Evolutionary conservation across 179 eudicot species (phyloP).

Genomic region (Silene coronaria): DNA sequence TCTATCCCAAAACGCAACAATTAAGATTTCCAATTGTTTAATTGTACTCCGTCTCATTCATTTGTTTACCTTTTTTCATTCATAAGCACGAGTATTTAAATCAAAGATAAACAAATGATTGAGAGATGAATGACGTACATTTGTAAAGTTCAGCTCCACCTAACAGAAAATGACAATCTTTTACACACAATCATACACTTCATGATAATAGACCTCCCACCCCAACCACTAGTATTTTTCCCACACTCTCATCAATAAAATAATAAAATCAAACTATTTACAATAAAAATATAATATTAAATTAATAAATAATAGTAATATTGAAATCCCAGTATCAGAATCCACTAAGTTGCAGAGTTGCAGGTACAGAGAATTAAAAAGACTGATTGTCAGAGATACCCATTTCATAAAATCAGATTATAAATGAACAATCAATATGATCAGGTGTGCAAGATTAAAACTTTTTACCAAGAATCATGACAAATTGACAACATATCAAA

Average conservation of each 20-base stretch:
- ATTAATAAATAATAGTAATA: not conserved
- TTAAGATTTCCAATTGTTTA: not conserved
- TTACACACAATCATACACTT: not conserved
- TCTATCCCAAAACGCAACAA: constrained; percentile 14
- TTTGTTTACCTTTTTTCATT: not conserved
- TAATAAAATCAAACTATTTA: not conserved
- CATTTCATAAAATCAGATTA: constrained; percentile 15
- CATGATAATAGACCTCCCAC: constrained; percentile 2
- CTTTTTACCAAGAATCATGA: not conserved
- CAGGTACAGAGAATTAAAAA: constrained; percentile 13
- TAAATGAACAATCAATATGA: constrained; percentile 4
- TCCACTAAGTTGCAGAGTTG: constrained; percentile 22
- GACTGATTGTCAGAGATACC: constrained; percentile 10
- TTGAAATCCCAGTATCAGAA: constrained; percentile 12
- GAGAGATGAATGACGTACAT: no score
- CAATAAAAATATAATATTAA: not conserved
- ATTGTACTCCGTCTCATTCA: no score
- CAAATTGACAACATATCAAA: not conserved
- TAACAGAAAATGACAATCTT: constrained; percentile 16
- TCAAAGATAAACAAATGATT: no score
- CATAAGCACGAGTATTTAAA: no score
- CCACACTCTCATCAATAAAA: no score
- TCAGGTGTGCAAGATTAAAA: constrained; percentile 11
- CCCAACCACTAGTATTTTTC: constrained; percentile 17
- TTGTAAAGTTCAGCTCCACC: not conserved